Conservation (phyloP, 495 filamentous ascomycete species). For the Schizothecium vesticola region DNA sequence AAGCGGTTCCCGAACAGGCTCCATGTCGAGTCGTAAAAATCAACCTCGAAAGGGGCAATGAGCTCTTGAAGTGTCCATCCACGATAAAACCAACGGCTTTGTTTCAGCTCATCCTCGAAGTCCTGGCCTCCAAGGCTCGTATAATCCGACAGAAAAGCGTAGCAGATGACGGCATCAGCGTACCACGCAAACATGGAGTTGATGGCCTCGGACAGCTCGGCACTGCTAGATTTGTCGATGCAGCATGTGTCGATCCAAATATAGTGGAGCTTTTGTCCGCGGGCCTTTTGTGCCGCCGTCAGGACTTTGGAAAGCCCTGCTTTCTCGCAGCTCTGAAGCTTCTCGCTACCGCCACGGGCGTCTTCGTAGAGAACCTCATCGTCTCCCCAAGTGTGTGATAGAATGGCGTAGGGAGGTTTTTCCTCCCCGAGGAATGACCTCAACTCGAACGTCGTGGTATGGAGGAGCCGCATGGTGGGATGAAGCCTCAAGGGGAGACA, state of each 20-base stretch:
- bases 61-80: constrained; percentile 15
- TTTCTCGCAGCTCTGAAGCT: constrained; percentile 9
- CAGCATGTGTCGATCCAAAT: constrained; percentile 18
- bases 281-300: constrained; percentile 1
- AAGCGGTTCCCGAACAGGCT: not conserved
- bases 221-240: constrained; percentile 20
- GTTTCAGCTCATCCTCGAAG: no score
- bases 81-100: constrained; percentile 11
- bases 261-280: not conserved
- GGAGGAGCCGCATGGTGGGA: not conserved
- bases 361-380: constrained; percentile 13
- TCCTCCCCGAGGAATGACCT: not conserved
- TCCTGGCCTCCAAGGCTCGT: no score
- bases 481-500: no score
- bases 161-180: constrained; percentile 3
- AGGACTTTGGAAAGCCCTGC: constrained; percentile 20
- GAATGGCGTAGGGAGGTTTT: constrained; percentile 10
- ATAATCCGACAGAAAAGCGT: constrained; percentile 13
- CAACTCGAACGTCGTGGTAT: not conserved
- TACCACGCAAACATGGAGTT: constrained; percentile 22
- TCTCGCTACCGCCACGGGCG: not conserved
- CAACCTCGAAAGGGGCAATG: not conserved
- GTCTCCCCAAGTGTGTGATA: constrained; percentile 20
- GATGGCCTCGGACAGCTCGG: constrained; percentile 16
- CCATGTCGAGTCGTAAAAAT: constrained; percentile 5